Conservation (phyloP, 1,139 yeast species). For the Geotrichum fermentans region DNA sequence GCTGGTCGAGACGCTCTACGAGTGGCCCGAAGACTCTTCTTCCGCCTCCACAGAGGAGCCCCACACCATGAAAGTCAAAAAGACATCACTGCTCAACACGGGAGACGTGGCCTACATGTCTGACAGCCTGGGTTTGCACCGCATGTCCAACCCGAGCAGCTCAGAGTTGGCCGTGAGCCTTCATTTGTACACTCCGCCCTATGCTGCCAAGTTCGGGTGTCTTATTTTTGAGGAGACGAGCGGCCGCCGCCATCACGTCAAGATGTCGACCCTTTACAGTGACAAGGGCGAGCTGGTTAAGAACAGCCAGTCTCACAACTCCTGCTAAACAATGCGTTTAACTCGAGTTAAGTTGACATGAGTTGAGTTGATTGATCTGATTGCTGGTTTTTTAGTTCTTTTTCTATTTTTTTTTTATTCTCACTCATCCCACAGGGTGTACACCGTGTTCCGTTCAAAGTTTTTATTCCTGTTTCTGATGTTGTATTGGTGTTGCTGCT, state of each 20-base stretch:
- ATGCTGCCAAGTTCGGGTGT: constrained; percentile 65
- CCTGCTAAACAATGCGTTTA: background rate
- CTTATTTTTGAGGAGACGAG: constrained; percentile 52
- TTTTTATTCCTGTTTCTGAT: too few relatives aligned
- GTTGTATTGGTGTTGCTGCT: too few relatives aligned
- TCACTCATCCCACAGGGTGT: too few relatives aligned
- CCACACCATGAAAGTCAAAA: constrained; percentile 26
- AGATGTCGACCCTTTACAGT: constrained; percentile 58
- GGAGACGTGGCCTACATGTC: constrained; percentile 63
- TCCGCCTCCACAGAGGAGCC: constrained; percentile 1
- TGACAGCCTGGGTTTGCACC: constrained; percentile 64
- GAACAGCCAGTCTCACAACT: background rate
- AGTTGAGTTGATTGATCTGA: too few relatives aligned
- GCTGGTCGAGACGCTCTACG: constrained; percentile 55
- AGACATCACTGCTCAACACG: constrained; percentile 38
- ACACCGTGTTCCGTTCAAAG: too few relatives aligned
- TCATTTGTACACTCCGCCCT: constrained; percentile 76
- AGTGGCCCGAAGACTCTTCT: constrained; percentile 43
- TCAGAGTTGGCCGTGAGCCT: constrained; percentile 56
- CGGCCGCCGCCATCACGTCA: constrained; percentile 54
- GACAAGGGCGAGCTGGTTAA: constrained; percentile 47
- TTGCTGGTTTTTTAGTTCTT: too few relatives aligned
- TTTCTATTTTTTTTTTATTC: too few relatives aligned
- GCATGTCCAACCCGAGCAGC: constrained; percentile 50
- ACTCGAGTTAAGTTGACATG: too few relatives aligned